Evolutionary conservation across 805 yeast species (phyloP).

Genomic region (Candida hungchunana): DNA sequence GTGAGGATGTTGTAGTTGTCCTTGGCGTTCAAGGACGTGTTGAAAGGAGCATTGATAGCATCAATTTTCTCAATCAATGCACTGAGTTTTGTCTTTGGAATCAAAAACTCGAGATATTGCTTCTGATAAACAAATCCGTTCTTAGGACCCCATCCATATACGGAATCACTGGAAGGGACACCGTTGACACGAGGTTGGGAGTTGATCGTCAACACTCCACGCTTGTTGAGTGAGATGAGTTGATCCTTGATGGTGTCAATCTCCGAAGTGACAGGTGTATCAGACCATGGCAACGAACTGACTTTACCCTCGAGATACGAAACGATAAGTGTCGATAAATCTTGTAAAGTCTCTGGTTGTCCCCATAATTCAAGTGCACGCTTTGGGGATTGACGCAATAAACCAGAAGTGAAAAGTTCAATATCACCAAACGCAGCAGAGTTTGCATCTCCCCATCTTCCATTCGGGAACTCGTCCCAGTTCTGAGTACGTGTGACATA

Average conservation of each 20-base stretch:
- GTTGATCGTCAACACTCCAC: constrained; percentile 77
- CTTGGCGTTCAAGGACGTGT: constrained; percentile 18
- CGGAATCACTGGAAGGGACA: constrained; percentile 61
- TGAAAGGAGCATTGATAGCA: constrained; percentile 35
- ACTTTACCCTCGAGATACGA: constrained; percentile 69
- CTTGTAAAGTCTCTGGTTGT: constrained; percentile 54
- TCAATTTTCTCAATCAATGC: constrained; percentile 42
- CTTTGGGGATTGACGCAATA: constrained; percentile 78
- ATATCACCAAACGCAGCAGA: constrained; percentile 96
- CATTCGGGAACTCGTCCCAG: constrained; percentile 99
- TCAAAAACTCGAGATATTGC: constrained; percentile 83
- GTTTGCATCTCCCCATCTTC: constrained; percentile 97
- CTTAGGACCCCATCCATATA: constrained; percentile 97
- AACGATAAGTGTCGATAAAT: constrained; percentile 59
- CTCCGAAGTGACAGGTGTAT: constrained; percentile 80
- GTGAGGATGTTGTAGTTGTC: constrained; percentile 53
- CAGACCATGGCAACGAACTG: constrained; percentile 88
- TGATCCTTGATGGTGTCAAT: constrained; percentile 55
- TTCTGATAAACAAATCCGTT: constrained; percentile 89
- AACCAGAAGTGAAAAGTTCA: constrained; percentile 72
- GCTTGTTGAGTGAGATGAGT: constrained; percentile 58
- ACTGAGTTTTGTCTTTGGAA: constrained; percentile 48
- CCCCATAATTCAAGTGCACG: constrained; percentile 90
- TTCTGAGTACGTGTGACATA: constrained; percentile 85
- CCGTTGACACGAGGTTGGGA: constrained; percentile 95